Percentiles rank a stretch among this genome's conserved stretches.
Conservation (phyloP, 2,329 filamentous ascomycete species). For the Ascosphaera pollenicola region DNA sequence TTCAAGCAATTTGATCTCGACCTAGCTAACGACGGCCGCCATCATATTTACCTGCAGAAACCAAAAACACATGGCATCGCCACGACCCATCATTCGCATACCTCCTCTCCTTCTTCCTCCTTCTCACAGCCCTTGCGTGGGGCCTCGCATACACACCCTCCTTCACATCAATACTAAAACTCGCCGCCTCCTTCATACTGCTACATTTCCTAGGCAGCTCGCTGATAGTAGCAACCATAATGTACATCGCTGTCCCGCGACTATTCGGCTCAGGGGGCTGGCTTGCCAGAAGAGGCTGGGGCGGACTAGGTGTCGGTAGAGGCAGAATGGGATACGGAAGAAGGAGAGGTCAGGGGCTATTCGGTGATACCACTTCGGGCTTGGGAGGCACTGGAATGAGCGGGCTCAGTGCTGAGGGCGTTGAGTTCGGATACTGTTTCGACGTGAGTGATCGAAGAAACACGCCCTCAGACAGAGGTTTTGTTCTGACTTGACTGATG, state of each 20-base stretch:
- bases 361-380: background rate
- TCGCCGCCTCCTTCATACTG: slow-evolving; percentile 28
- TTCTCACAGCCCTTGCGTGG: slow-evolving; percentile 33
- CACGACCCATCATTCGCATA: slow-evolving; percentile 50
- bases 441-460: slow-evolving; percentile 25
- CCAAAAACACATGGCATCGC: slow-evolving; percentile 47
- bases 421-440: slow-evolving; percentile 52
- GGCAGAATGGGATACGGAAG: slow-evolving; percentile 30
- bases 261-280: slow-evolving; percentile 34
- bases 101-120: slow-evolving; percentile 43
- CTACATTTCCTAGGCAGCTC: slow-evolving; percentile 40
- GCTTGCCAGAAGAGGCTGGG: slow-evolving; percentile 11
- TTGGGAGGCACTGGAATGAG: background rate
- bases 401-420: too few species aligned
- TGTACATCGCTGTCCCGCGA: slow-evolving; percentile 40
- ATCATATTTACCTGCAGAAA: slow-evolving; percentile 24
- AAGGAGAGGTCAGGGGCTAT: slow-evolving; percentile 19
- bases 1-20: too few species aligned
- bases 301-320: slow-evolving; percentile 11
- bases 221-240: slow-evolving; percentile 35
- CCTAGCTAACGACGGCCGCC: too few species aligned
- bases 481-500: background rate
- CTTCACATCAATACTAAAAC: slow-evolving; percentile 23
- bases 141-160: slow-evolving; percentile 31
- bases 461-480: background rate